Evolutionary conservation across 352 stramenopile species (phyloP).

Genomic region (Phytophthora melonis): DNA sequence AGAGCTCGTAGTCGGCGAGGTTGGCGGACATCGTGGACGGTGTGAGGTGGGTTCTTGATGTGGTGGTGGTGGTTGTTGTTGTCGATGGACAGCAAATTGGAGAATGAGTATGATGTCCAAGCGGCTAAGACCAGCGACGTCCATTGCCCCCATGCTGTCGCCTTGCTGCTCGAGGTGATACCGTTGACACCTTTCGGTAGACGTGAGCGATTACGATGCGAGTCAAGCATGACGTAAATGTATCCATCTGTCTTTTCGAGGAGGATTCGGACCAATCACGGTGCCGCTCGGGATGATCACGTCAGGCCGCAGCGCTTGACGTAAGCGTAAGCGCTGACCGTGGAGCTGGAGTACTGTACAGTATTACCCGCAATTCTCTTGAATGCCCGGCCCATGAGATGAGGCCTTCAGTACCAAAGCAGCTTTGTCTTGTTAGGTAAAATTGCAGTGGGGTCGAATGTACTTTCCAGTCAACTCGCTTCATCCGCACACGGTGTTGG

Average conservation of each 20-base stretch:
- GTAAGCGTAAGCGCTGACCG: neutral
- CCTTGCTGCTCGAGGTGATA: slow-evolving; percentile 9
- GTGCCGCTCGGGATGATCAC: neutral
- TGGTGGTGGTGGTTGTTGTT: neutral
- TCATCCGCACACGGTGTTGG: too few species aligned
- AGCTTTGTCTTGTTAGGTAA: too few species aligned
- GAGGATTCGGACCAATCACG: neutral
- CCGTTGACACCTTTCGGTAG: slow-evolving; percentile 26
- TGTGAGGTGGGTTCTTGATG: slow-evolving; percentile 1
- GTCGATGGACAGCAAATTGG: slow-evolving; percentile 14
- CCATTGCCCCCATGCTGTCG: neutral
- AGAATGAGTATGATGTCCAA: slow-evolving; percentile 6
- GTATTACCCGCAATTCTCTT: too few species aligned
- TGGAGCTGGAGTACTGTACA: neutral
- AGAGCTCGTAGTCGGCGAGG: slow-evolving; percentile 50
- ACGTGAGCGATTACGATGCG: slow-evolving; percentile 26
- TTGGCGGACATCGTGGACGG: slow-evolving; percentile 29
- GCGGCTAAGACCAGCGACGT: neutral
- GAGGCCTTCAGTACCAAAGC: too few species aligned
- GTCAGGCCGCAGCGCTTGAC: neutral
- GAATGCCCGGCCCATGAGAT: too few species aligned
- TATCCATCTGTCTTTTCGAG: slow-evolving; percentile 9
- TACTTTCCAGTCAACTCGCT: too few species aligned
- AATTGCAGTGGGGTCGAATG: too few species aligned
- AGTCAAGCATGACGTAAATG: slow-evolving; percentile 20